phyloP scores from a whole-genome alignment of 106 monocot species.

The Ottelia alismoides region DNA sequence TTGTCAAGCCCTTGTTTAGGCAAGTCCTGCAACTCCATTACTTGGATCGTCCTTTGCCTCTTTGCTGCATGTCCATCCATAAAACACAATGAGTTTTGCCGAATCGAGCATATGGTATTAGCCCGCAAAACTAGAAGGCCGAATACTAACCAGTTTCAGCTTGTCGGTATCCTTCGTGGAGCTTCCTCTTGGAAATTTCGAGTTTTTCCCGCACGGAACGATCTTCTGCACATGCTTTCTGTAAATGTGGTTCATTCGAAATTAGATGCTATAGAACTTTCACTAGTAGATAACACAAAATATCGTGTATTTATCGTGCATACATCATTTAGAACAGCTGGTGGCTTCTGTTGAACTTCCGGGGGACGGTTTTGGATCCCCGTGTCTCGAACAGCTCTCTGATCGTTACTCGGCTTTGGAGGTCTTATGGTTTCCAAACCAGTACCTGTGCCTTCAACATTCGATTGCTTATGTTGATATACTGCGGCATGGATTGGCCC shows the following conservation, averaged over 20 bases:
- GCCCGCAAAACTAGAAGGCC: too few species aligned
- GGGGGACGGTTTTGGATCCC: too few species aligned
- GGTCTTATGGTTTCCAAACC: background rate
- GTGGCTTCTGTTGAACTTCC: slow-evolving; percentile 22
- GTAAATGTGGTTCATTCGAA: too few species aligned
- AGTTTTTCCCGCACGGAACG: slow-evolving; percentile 13
- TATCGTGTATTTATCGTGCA: slow-evolving; percentile 11
- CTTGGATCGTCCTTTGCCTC: slow-evolving; percentile 21
- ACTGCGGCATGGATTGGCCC: too few species aligned
- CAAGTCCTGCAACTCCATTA: slow-evolving; percentile 21
- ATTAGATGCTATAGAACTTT: too few species aligned
- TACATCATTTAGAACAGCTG: slow-evolving; percentile 27
- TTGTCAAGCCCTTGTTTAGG: slow-evolving; percentile 6
- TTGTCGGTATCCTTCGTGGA: slow-evolving; percentile 23
- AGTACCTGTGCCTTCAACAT: too few species aligned
- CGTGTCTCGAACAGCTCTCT: too few species aligned
- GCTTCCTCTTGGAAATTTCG: slow-evolving; percentile 26
- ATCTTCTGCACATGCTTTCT: too few species aligned
- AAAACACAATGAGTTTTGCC: background rate
- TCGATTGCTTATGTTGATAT: too few species aligned
- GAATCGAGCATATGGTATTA: too few species aligned
- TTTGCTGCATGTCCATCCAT: slow-evolving; percentile 12
- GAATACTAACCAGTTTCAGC: slow-evolving; percentile 24
- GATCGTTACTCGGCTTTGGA: slow-evolving; percentile 3
- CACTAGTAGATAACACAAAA: too few species aligned